A percentile compares a stretch with the other conserved stretches of the same genome.
Evolutionary conservation across 805 yeast species (phyloP).

Genomic region (Myxozyma kluyveri): DNA sequence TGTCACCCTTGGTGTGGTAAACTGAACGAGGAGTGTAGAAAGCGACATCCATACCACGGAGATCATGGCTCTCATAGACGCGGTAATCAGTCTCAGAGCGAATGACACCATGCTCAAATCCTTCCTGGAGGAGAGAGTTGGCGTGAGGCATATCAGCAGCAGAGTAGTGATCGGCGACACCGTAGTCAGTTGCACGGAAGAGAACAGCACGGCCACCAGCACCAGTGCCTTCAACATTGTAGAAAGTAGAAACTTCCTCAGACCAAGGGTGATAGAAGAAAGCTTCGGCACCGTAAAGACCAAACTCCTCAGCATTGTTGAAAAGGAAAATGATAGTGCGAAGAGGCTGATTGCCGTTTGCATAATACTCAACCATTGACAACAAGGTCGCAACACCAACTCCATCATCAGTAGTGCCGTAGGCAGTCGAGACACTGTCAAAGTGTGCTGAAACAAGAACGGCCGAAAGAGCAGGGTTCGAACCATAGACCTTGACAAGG

Average conservation of each 20-base stretch:
- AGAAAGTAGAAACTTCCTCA: conserved; percentile 54
- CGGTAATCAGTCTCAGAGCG: conserved; percentile 83
- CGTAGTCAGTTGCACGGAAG: conserved; percentile 60
- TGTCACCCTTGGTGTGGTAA: conserved; percentile 78
- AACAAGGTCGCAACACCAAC: conserved; percentile 80
- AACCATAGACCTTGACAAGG: conserved; percentile 71
- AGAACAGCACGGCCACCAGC: conserved; percentile 83
- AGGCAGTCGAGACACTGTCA: conserved; percentile 71
- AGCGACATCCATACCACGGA: conserved; percentile 87
- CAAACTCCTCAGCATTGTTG: conserved; percentile 89
- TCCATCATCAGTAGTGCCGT: conserved; percentile 91
- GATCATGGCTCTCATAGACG: conserved; percentile 61
- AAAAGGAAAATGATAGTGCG: conserved; percentile 79
- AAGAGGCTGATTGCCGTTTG: conserved; percentile 45
- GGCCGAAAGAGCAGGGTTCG: conserved; percentile 57
- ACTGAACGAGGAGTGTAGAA: conserved; percentile 80
- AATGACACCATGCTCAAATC: conserved; percentile 68
- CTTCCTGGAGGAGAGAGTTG: conserved; percentile 77
- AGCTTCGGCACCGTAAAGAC: conserved; percentile 75
- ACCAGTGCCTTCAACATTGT: conserved; percentile 92
- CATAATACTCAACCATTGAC: conserved; percentile 58
- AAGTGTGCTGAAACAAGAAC: conserved; percentile 78
- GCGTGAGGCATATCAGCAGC: conserved; percentile 63
- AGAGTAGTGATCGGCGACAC: conserved; percentile 59
- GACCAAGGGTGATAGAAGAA: conserved; percentile 78